Evolutionary conservation across 306 rosid species (phyloP), one percentile per base, ranked within the genome.

Genomic region (Prunus kanzakura): DNA sequence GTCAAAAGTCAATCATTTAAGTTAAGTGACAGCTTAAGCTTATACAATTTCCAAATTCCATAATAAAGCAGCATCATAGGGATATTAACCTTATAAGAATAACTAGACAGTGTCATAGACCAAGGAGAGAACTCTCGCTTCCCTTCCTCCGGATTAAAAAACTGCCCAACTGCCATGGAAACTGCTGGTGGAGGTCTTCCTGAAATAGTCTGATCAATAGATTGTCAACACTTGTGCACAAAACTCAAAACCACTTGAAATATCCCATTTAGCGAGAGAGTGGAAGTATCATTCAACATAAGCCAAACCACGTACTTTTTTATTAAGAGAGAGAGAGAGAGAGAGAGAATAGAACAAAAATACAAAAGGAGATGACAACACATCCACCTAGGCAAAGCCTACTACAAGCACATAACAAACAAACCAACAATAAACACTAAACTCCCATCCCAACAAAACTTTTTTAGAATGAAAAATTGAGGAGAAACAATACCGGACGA

Each of bases 161-260:
- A 96, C 85, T 96, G 97, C 80, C 99, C 99, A 82, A 96, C 98
- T 63, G 97, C 99, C 99, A 96, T 96, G 80, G 99, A 92, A 80
- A 88, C 91, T 61, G 99, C 97, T 64, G 98, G 99, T 49, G 97
- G 97, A 78, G 99, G 99, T 85, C 99, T 96, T 71, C 97, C 99
- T 87, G 99, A 91, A 89, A 96, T 77, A 83, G 93, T 82, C 99
- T 96, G 97, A 82, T 67, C 76, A 88, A 80, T 73, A 76, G 69
- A 84, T 72, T 75, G 87, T 86, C 86, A 87, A 38, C 69, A 78
- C 56, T 79, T 29, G 78, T 67, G 56, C 57, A 67, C 74, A 81
- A 71, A 71, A 73, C 15, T 16, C 22, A 49, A 61, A 38, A 72
- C 47, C 47, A 67, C 72, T 73, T 41, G 38, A 58, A 57, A 60